These are phyloP conservation scores for Aspergillus conjunctus DNA, from an alignment of 495 filamentous ascomycete genomes.

Conservation along the genomic window DNA sequence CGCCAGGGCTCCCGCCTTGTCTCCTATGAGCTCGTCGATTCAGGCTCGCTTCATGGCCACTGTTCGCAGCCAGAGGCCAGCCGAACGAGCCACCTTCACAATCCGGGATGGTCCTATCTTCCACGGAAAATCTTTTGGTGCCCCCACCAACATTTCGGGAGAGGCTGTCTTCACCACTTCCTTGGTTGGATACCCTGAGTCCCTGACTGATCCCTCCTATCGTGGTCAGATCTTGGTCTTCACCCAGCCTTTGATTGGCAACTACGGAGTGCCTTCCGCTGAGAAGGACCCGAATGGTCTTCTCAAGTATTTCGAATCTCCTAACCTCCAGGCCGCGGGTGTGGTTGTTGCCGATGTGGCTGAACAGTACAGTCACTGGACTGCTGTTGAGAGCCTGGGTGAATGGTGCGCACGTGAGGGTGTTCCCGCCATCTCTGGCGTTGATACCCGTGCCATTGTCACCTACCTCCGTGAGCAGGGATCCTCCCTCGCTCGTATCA, in stretches of 20 bases:
- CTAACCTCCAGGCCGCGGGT: conserved; percentile 92
- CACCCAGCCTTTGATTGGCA: conserved; percentile 97
- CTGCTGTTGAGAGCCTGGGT: conserved; percentile 87
- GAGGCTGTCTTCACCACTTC: conserved; percentile 96
- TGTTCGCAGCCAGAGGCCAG: conserved; percentile 61
- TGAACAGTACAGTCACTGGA: conserved; percentile 95
- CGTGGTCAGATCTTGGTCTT: conserved; percentile 98
- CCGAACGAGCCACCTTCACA: conserved; percentile 89
- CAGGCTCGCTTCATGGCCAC: conserved; percentile 69
- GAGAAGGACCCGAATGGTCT: conserved; percentile 76
- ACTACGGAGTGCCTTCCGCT: conserved; percentile 89
- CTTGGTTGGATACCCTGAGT: conserved; percentile 94
- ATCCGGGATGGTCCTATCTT: conserved; percentile 95
- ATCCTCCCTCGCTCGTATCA: conserved; percentile 91
- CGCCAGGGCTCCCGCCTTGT: conserved; percentile 54
- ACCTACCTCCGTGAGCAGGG: conserved; percentile 94
- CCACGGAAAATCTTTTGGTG: conserved; percentile 89
- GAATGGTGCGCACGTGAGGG: conserved; percentile 96
- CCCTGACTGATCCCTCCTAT: conserved; percentile 98
- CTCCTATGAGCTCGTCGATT: conserved; percentile 47
- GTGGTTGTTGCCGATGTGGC: conserved; percentile 96
- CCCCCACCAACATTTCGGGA: conserved; percentile 86
- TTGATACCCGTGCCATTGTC: conserved; percentile 95
- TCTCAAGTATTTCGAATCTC: conserved; percentile 92
- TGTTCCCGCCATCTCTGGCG: conserved; percentile 92